These are phyloP conservation scores for Ramichloridium luteum DNA, from an alignment of 2,329 filamentous ascomycete species.

Conservation along the genomic window DNA sequence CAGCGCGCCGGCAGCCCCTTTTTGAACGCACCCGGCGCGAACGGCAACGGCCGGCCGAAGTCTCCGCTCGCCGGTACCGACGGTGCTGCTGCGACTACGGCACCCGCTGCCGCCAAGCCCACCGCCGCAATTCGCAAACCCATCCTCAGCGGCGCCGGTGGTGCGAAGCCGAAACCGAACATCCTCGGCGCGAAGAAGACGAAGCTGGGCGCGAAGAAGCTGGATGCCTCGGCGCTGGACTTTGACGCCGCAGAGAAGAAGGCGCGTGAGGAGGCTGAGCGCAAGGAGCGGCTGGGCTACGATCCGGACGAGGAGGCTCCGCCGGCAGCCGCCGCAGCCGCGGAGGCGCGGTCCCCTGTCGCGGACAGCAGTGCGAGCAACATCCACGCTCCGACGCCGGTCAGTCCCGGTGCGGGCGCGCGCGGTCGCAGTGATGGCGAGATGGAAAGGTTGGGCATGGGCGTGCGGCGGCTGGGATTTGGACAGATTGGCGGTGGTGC, in stretches of 20 bases:
- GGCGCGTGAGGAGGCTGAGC: conserved; percentile 92
- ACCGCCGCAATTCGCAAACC: conserved; percentile 75
- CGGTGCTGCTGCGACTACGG: conserved; percentile 36
- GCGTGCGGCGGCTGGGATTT: conserved; percentile 72
- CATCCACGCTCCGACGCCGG: conserved; percentile 65
- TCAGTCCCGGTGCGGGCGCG: conserved; percentile 51
- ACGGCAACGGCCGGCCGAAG: conserved; percentile 59
- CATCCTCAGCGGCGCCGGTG: conserved; percentile 32
- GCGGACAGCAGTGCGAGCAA: not conserved
- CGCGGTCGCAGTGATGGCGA: conserved; percentile 50
- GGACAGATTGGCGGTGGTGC: conserved; percentile 59
- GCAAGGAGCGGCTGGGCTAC: conserved; percentile 89
- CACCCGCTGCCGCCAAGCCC: conserved; percentile 56
- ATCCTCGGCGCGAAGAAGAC: conserved; percentile 60
- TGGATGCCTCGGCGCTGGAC: conserved; percentile 62
- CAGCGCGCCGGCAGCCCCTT: conserved; percentile 75
- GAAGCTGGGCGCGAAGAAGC: conserved; percentile 56
- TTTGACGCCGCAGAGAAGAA: conserved; percentile 97
- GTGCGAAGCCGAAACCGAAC: conserved; percentile 52
- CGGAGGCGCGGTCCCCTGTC: no score
- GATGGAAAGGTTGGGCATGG: conserved; percentile 82
- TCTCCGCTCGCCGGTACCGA: conserved; percentile 60
- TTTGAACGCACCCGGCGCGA: conserved; percentile 52
- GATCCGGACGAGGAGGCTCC: conserved; percentile 73
- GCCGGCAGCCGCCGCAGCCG: conserved; percentile 29